These are phyloP conservation scores for Chaetomiaceae sp. DNA, from an alignment of 2,329 filamentous ascomycete species.

Conservation along the genomic window DNA sequence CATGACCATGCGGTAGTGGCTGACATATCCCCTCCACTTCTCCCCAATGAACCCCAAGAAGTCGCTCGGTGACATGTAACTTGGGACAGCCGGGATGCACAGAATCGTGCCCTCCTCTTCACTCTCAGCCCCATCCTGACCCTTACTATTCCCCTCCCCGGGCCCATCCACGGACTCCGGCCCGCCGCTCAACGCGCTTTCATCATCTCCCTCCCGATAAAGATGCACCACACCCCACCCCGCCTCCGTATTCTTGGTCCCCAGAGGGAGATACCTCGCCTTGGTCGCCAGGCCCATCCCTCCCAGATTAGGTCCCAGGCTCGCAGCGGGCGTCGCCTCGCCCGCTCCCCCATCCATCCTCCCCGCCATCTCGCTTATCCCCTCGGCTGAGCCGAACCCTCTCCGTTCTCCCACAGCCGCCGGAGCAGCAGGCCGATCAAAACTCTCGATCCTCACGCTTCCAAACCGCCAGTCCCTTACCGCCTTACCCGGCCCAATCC, in stretches of 20 bases:
- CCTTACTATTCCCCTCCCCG: conserved; percentile 25
- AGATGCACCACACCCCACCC: conserved; percentile 93
- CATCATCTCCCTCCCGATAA: conserved; percentile 78
- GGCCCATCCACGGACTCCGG: not conserved
- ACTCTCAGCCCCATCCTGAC: conserved; percentile 20
- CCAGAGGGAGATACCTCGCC: conserved; percentile 68
- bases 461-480: conserved; percentile 75
- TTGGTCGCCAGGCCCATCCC: conserved; percentile 72
- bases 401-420: conserved; percentile 27
- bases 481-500: conserved; percentile 45
- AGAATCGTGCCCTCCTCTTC: conserved; percentile 62
- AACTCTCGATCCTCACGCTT: conserved; percentile 70
- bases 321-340: conserved; percentile 29
- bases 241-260: conserved; percentile 67
- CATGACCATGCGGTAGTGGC: conserved; percentile 90
- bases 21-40: conserved; percentile 77
- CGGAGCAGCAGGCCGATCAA: conserved; percentile 72
- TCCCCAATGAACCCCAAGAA: conserved; percentile 90
- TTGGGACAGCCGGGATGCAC: conserved; percentile 91
- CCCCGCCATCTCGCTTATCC: conserved; percentile 15
- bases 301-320: conserved; percentile 49
- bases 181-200: conserved; percentile 26
- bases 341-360: conserved; percentile 30
- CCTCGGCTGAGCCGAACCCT: too few relatives aligned
- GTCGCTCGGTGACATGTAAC: conserved; percentile 86